Conservation (phyloP, 768 basidiomycete species). For the Mycena rosella region DNA sequence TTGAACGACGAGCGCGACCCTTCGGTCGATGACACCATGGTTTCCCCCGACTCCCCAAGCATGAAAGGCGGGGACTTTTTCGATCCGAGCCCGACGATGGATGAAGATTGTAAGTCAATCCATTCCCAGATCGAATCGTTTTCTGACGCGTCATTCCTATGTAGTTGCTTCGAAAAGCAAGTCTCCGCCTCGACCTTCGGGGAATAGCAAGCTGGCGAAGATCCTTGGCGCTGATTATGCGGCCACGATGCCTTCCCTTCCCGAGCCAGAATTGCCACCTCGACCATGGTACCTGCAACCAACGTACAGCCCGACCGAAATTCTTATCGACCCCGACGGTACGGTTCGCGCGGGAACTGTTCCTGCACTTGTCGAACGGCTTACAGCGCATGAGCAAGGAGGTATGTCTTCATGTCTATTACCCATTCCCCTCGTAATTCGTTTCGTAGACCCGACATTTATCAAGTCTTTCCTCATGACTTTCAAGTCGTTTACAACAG, state of each 20-base stretch:
- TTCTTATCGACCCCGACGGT: conserved; percentile 88
- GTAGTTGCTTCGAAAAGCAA: conserved; percentile 42
- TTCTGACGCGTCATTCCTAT: conserved; percentile 16
- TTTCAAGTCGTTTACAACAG: conserved; percentile 92
- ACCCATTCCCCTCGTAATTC: no score
- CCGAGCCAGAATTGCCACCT: conserved; percentile 55
- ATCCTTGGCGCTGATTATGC: conserved; percentile 73
- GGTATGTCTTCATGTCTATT: conserved; percentile 60
- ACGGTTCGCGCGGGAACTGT: conserved; percentile 90
- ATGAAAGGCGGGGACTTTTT: neutral
- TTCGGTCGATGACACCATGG: conserved; percentile 34
- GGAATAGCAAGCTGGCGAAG: conserved; percentile 70
- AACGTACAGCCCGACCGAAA: conserved; percentile 83
- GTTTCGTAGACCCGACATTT: conserved; percentile 75
- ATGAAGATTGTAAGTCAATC: conserved; percentile 54
- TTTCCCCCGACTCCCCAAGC: conserved; percentile 29
- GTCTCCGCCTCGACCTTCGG: conserved; percentile 49
- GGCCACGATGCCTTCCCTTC: conserved; percentile 47
- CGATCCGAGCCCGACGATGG: conserved; percentile 19
- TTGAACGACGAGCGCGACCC: conserved; percentile 32
- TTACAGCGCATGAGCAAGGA: conserved; percentile 91
- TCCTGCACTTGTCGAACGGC: conserved; percentile 85
- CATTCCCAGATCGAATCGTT: neutral
- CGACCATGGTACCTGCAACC: conserved; percentile 89
- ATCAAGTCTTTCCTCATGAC: conserved; percentile 95